Conservation (phyloP, 75 land plant species). For the Selaginella tamariscina region DNA sequence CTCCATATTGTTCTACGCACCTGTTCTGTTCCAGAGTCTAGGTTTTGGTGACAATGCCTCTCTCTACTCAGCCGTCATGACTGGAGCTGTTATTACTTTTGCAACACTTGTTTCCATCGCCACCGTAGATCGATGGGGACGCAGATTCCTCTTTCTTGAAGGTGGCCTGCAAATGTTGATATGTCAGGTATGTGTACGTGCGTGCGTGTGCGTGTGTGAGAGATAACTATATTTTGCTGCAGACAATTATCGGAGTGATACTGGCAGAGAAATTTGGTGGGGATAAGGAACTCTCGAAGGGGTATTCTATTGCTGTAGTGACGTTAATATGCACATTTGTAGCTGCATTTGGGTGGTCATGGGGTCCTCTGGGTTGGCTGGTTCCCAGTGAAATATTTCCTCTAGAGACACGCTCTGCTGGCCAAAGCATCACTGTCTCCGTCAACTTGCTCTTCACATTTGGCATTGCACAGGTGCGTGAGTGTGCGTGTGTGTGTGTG, state of each 20-base stretch:
- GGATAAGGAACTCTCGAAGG: background rate
- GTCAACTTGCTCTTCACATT: constrained; percentile 19
- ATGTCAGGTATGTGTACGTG: constrained; percentile 12
- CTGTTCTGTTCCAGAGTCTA: constrained; percentile 5
- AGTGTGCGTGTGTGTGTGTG: no score
- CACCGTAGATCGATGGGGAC: background rate
- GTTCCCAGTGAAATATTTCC: constrained; percentile 9
- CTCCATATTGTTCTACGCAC: background rate
- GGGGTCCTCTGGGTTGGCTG: constrained; percentile 7
- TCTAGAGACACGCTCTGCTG: background rate
- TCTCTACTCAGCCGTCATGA: constrained; percentile 29
- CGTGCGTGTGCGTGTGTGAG: no score
- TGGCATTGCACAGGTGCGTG: constrained; percentile 23
- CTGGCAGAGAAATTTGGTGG: background rate
- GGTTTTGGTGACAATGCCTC: constrained; percentile 34
- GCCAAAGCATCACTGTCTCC: background rate
- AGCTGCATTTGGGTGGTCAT: constrained; percentile 10
- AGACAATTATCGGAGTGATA: background rate
- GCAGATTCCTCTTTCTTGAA: constrained; percentile 6
- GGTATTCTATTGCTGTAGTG: constrained; percentile 4
- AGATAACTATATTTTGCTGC: background rate
- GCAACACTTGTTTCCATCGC: constrained; percentile 9
- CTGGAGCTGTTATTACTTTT: constrained; percentile 12
- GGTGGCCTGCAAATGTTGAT: constrained; percentile 6
- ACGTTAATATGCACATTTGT: background rate